Percentiles rank a stretch among this genome's conserved stretches.
These are phyloP conservation scores for Gaertneriomyces semiglobifer DNA, from an alignment of 192 early-diverging fungal genomes.

Conservation along the genomic window DNA sequence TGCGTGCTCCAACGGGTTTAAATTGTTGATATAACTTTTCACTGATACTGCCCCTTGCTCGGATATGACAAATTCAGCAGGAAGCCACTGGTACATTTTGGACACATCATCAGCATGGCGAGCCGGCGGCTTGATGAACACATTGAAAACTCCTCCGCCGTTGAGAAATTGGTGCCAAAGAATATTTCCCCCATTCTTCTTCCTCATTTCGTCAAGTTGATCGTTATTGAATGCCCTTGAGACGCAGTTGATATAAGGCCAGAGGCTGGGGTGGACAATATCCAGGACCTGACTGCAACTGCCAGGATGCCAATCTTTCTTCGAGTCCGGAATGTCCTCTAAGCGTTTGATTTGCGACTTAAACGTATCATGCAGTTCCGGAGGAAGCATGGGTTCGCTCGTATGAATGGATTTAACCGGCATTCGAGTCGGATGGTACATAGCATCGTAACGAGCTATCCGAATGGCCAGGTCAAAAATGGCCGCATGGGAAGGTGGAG, in stretches of 20 bases:
- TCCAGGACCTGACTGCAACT: conserved; percentile 45
- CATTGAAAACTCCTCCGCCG: neutral
- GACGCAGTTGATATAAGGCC: conserved; percentile 31
- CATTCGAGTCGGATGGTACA: too few relatives aligned
- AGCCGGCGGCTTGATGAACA: too few relatives aligned
- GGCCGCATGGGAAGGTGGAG: too few relatives aligned
- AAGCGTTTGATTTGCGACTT: conserved; percentile 17
- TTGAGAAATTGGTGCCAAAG: conserved; percentile 4
- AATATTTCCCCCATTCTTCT: neutral
- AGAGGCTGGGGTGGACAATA: conserved; percentile 55
- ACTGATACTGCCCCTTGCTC: conserved; percentile 46
- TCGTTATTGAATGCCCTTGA: neutral
- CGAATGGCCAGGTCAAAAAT: too few relatives aligned
- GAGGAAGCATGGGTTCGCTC: conserved; percentile 4
- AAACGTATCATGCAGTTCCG: conserved; percentile 32
- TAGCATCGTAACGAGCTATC: too few relatives aligned
- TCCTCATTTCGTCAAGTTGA: neutral
- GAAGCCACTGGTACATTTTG: conserved; percentile 62
- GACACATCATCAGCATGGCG: too few relatives aligned
- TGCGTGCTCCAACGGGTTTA: conserved; percentile 51
- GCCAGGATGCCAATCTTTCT: conserved; percentile 47
- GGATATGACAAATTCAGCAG: conserved; percentile 57
- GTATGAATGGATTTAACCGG: too few relatives aligned
- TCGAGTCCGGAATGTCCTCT: conserved; percentile 17
- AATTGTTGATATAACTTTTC: conserved; percentile 72